Percentiles rank a stretch among this genome's conserved stretches.
These are phyloP conservation scores for Aureobasidium sp. DNA, from an alignment of 2,329 filamentous ascomycete genomes.

Conservation along the genomic window DNA sequence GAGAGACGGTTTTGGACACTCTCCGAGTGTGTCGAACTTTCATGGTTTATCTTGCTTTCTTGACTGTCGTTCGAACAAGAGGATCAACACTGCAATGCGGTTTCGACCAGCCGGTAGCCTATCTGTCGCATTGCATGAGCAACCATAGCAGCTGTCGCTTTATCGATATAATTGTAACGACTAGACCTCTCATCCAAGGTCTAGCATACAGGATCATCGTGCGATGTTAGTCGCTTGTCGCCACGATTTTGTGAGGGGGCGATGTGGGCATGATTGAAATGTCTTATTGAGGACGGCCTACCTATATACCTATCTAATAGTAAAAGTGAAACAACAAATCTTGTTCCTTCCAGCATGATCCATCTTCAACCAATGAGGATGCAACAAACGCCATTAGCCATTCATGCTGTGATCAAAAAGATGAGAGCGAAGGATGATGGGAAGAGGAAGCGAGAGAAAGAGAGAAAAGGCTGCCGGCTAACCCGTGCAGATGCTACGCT, in stretches of 20 bases:
- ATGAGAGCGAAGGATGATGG: not conserved
- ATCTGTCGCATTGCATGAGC: not conserved
- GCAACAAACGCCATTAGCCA: not conserved
- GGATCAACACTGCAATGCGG: not conserved
- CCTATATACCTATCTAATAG: slow-evolving; percentile 1
- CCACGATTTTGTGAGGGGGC: too few species aligned
- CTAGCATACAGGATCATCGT: not conserved
- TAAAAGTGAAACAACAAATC: not conserved
- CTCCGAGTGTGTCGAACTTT: not conserved
- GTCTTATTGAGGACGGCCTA: not conserved
- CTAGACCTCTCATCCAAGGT: not conserved
- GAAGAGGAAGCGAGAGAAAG: not conserved
- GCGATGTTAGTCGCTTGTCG: not conserved
- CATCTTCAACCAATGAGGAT: not conserved
- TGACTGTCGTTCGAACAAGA: too few species aligned
- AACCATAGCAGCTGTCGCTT: not conserved
- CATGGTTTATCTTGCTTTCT: not conserved
- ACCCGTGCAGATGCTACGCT: slow-evolving; percentile 31
- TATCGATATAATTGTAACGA: not conserved
- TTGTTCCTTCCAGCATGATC: not conserved
- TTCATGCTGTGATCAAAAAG: not conserved
- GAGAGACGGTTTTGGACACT: not conserved
- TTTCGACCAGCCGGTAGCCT: not conserved
- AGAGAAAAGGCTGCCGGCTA: slow-evolving; percentile 27
- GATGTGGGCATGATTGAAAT: not conserved